These are phyloP conservation scores for Triticum timopheevii DNA, from an alignment of 176 grass and related monocot species.

Conservation along the genomic window DNA sequence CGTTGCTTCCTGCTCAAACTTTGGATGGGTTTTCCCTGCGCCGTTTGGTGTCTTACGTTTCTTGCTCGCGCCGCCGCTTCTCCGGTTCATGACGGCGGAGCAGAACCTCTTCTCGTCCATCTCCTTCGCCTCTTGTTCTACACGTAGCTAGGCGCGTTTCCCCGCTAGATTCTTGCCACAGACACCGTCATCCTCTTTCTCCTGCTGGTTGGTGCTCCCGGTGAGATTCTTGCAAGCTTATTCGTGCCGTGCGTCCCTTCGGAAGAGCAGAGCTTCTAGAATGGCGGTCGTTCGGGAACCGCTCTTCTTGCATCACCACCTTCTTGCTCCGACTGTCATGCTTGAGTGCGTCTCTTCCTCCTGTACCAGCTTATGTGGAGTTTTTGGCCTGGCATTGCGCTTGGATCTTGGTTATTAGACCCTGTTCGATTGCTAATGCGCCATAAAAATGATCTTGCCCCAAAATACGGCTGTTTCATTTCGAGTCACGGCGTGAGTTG, in stretches of 20 bases:
- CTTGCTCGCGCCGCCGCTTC: not conserved
- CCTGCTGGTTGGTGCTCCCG: not conserved
- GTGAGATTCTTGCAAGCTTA: not conserved
- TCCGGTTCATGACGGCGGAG: not conserved
- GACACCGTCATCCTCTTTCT: too few relatives aligned
- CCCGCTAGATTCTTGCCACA: not conserved
- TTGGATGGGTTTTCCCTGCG: not conserved
- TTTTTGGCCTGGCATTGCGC: conserved; percentile 26
- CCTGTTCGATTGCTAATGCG: not conserved
- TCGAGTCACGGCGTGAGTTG: conserved; percentile 20
- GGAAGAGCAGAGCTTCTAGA: not conserved
- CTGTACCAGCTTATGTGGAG: not conserved
- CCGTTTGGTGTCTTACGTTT: not conserved
- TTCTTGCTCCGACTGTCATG: conserved; percentile 15
- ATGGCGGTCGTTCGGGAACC: not conserved
- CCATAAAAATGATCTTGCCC: not conserved
- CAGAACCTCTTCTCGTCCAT: not conserved
- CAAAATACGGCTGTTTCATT: not conserved
- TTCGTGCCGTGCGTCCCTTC: not conserved
- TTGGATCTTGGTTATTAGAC: not conserved
- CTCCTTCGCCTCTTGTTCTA: not conserved
- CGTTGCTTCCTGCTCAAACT: not conserved
- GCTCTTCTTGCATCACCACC: conserved; percentile 15
- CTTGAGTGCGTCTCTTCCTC: not conserved
- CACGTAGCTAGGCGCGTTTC: not conserved